Conservation (phyloP, 352 stramenopile genomes). For the Phytopythium vexans region DNA sequence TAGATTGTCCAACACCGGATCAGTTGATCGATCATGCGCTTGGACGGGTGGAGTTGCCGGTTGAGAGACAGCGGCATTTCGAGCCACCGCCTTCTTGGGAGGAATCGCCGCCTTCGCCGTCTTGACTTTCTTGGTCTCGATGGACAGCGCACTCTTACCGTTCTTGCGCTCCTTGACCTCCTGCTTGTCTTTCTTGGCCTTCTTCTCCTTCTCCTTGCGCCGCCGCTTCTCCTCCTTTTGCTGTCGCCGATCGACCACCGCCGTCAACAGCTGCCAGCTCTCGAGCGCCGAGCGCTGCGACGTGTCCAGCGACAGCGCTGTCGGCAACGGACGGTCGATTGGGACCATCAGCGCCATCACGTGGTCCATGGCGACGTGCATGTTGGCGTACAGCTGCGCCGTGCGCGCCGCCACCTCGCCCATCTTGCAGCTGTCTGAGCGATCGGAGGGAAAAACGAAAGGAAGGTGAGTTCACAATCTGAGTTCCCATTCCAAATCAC, state of each 20-base stretch:
- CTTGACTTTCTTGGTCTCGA: constrained; percentile 12
- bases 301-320: constrained; percentile 5
- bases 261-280: constrained; percentile 14
- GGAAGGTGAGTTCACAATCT: not conserved
- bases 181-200: not conserved
- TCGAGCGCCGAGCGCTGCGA: constrained; percentile 8
- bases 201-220: constrained; percentile 19
- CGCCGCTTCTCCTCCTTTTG: constrained; percentile 8
- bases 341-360: constrained; percentile 27
- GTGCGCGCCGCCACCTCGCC: constrained; percentile 8
- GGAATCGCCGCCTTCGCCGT: not conserved
- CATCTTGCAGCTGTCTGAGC: not conserved
- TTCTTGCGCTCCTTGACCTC: constrained; percentile 11
- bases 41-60: too few relatives aligned
- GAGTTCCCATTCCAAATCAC: too few relatives aligned
- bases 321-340: constrained; percentile 17
- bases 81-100: not conserved
- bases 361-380: constrained; percentile 54
- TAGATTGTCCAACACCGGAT: constrained; percentile 33
- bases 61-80: too few relatives aligned
- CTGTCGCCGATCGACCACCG: constrained; percentile 16
- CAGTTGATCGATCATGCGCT: not conserved
- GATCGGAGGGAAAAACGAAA: constrained; percentile 4
- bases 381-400: constrained; percentile 31
- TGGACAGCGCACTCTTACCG: constrained; percentile 1